These are phyloP conservation scores for Saccharum officinarum DNA, from an alignment of 176 grass and related monocot species.

Conservation along the genomic window DNA sequence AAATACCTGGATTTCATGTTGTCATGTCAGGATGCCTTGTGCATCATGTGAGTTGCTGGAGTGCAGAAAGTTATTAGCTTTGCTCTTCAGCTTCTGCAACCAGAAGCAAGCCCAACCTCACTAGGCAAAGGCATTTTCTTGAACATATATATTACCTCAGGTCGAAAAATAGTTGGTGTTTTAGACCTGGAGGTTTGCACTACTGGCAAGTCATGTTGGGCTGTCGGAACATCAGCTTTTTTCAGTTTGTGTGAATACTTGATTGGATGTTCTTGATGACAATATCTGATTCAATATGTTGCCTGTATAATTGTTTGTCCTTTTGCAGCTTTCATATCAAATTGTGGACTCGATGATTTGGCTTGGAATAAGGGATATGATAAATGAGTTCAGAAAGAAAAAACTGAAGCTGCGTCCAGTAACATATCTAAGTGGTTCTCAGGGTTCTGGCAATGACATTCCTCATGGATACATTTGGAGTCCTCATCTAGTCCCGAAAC, in stretches of 20 bases:
- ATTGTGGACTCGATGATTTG: slow-evolving; percentile 99
- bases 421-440: slow-evolving; percentile 86
- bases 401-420: slow-evolving; percentile 91
- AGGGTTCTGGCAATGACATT: slow-evolving; percentile 71
- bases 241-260: not conserved
- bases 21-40: not conserved
- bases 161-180: not conserved
- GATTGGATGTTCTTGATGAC: not conserved
- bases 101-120: not conserved
- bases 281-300: slow-evolving; percentile 24
- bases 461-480: slow-evolving; percentile 99
- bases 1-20: not conserved
- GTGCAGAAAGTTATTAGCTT: not conserved
- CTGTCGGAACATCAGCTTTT: not conserved
- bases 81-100: not conserved
- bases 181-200: not conserved
- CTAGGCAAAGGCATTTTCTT: not conserved
- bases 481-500: slow-evolving; percentile 94
- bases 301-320: slow-evolving; percentile 2
- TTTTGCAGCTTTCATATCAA: slow-evolving; percentile 89
- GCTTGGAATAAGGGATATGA: slow-evolving; percentile 98
- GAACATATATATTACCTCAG: slow-evolving; percentile 1
- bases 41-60: slow-evolving; percentile 4
- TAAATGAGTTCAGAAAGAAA: slow-evolving; percentile 98
- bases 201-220: not conserved